Evolutionary conservation across 192 early-diverging fungal genomes (phyloP).

Genomic region (Backusella mclennaniae): DNA sequence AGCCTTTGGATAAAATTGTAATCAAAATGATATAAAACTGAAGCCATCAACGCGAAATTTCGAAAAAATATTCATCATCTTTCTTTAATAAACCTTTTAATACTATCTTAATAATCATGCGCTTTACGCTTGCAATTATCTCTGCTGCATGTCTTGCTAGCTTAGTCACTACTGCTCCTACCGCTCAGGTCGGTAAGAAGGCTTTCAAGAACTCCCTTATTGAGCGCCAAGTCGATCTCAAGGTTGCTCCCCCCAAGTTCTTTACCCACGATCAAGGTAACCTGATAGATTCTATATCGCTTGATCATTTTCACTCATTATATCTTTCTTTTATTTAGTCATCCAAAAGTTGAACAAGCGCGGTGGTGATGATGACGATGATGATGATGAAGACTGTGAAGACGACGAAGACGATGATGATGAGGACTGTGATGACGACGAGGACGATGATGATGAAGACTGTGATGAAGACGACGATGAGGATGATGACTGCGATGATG

Average conservation of each 20-base stretch:
- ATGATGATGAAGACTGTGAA: neutral
- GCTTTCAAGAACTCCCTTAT: neutral
- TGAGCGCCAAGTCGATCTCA: neutral
- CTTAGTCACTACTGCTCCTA: slow-evolving; percentile 13
- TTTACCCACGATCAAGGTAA: neutral
- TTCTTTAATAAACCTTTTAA: neutral
- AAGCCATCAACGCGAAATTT: neutral
- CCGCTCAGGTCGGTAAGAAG: neutral
- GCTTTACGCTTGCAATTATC: slow-evolving; percentile 22
- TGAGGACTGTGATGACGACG: neutral
- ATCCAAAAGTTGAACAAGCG: neutral
- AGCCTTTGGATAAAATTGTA: neutral
- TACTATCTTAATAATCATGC: slow-evolving; percentile 12
- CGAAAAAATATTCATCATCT: neutral
- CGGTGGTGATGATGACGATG: neutral
- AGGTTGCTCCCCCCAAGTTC: neutral
- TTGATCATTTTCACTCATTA: neutral
- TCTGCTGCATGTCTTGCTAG: slow-evolving; percentile 18
- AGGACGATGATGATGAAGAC: neutral
- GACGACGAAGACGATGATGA: neutral
- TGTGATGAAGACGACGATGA: neutral
- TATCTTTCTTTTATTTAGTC: neutral
- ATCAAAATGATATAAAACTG: neutral
- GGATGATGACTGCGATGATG: neutral
- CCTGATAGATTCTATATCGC: neutral